Conservation (phyloP, 306 rosid genomes). For the Arachis hypogaea region DNA sequence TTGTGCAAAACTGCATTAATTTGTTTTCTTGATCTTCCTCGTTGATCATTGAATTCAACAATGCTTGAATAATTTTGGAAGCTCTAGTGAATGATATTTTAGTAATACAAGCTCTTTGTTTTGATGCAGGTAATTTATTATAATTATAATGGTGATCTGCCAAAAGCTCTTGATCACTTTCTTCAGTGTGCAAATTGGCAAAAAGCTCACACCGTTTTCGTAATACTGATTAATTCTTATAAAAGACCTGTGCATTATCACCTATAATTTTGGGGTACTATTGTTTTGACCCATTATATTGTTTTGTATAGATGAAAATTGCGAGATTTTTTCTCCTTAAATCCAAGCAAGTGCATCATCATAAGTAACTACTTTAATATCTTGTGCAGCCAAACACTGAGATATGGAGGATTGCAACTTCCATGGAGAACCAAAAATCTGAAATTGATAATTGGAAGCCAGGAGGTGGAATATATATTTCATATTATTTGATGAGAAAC, state of each 20-base stretch:
- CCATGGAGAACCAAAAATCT: constrained; percentile 87
- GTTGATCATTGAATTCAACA: constrained; percentile 26
- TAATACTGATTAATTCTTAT: constrained; percentile 32
- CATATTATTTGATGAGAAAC: constrained; percentile 76
- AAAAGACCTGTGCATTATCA: not conserved
- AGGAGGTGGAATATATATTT: constrained; percentile 92
- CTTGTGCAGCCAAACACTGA: constrained; percentile 74
- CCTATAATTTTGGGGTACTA: constrained; percentile 1
- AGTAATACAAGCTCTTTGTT: constrained; percentile 29
- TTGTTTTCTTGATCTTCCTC: constrained; percentile 26
- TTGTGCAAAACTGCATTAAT: constrained; percentile 23
- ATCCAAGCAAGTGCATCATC: constrained; percentile 17
- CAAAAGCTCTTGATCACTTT: constrained; percentile 81
- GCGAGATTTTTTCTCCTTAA: constrained; percentile 4
- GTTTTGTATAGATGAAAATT: constrained; percentile 10
- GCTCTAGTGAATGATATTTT: constrained; percentile 18
- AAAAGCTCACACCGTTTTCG: constrained; percentile 81
- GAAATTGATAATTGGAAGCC: constrained; percentile 98
- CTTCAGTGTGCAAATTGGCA: constrained; percentile 89
- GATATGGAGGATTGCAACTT: constrained; percentile 80
- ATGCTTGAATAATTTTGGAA: constrained; percentile 14
- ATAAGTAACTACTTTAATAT: constrained; percentile 30
- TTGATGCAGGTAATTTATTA: constrained; percentile 79
- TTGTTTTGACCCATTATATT: not conserved
- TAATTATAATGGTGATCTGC: constrained; percentile 69